A percentile compares a stretch with the other conserved stretches of the same genome.
phyloP scores from a whole-genome alignment of 306 rosid genomes.

The Quercus robur region DNA sequence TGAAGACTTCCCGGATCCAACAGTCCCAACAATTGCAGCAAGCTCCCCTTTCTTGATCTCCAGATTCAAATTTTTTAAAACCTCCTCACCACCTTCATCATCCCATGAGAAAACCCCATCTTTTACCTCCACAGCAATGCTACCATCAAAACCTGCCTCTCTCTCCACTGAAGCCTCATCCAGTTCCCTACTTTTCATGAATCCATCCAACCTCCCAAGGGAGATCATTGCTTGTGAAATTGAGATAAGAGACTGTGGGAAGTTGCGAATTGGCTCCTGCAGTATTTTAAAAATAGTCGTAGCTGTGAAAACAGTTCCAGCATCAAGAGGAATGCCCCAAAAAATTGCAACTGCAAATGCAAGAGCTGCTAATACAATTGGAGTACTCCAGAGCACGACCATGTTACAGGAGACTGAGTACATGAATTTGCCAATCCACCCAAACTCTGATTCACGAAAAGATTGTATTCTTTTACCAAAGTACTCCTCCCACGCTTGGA shows the following conservation, averaged over 20 bases:
- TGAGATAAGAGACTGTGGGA: slow-evolving; percentile 89
- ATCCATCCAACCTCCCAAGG: slow-evolving; percentile 77
- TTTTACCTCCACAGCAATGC: slow-evolving; percentile 57
- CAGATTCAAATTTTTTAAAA: slow-evolving; percentile 62
- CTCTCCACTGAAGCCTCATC: slow-evolving; percentile 52
- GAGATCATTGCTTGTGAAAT: slow-evolving; percentile 90
- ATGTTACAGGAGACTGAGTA: slow-evolving; percentile 56
- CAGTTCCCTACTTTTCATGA: slow-evolving; percentile 74
- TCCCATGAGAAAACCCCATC: slow-evolving; percentile 84
- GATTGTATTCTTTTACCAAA: slow-evolving; percentile 59
- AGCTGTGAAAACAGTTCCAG: slow-evolving; percentile 89
- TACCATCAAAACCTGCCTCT: slow-evolving; percentile 42
- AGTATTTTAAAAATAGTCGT: slow-evolving; percentile 75
- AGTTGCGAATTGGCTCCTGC: slow-evolving; percentile 91
- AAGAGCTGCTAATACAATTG: slow-evolving; percentile 59
- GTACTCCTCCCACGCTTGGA: slow-evolving; percentile 96
- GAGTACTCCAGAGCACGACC: slow-evolving; percentile 72
- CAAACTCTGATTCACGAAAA: slow-evolving; percentile 62
- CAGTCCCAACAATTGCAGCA: slow-evolving; percentile 87
- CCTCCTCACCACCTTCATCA: slow-evolving; percentile 52
- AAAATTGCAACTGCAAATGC: slow-evolving; percentile 72
- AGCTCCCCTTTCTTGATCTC: slow-evolving; percentile 65
- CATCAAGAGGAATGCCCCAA: slow-evolving; percentile 69
- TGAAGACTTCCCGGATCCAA: slow-evolving; percentile 93
- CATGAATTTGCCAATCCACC: slow-evolving; percentile 83